Percentiles rank a stretch among this genome's conserved stretches.
These are phyloP conservation scores for Corinectria fuckeliana DNA, from an alignment of 2,329 filamentous ascomycete genomes.

Conservation along the genomic window DNA sequence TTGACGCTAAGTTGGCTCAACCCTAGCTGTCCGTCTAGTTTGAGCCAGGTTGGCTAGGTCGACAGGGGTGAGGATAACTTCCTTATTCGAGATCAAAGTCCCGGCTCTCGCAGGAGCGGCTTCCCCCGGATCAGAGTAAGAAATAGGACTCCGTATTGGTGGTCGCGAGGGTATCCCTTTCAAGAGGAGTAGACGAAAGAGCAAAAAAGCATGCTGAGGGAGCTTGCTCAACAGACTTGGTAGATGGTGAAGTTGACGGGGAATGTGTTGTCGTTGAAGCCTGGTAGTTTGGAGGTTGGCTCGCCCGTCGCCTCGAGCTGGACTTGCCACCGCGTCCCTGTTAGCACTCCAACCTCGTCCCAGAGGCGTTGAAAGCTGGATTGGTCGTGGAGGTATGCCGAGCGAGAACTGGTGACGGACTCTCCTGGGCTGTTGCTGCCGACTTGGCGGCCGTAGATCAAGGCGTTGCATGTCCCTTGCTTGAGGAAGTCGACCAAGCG, in stretches of 20 bases:
- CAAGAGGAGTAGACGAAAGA: slow-evolving; percentile 1
- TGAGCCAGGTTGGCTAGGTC: slow-evolving; percentile 20
- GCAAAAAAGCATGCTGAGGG: not conserved
- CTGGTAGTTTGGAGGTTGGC: slow-evolving; percentile 31
- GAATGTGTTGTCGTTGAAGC: slow-evolving; percentile 35
- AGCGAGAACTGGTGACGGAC: slow-evolving; percentile 28
- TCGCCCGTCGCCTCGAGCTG: slow-evolving; percentile 46
- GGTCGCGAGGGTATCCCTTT: slow-evolving; percentile 5
- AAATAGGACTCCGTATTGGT: slow-evolving; percentile 20
- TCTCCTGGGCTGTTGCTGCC: slow-evolving; percentile 44
- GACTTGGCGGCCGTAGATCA: slow-evolving; percentile 60
- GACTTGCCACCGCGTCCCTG: slow-evolving; percentile 57
- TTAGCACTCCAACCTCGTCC: slow-evolving; percentile 58
- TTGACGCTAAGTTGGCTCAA: slow-evolving; percentile 27
- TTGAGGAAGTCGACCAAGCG: slow-evolving; percentile 55
- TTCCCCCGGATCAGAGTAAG: slow-evolving; percentile 13
- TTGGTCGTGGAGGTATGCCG: slow-evolving; percentile 55
- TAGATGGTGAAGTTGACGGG: slow-evolving; percentile 46
- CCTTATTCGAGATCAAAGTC: slow-evolving; percentile 23
- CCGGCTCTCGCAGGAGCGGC: slow-evolving; percentile 22
- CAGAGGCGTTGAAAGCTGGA: slow-evolving; percentile 59
- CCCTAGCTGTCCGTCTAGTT: slow-evolving; percentile 23
- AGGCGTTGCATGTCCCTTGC: slow-evolving; percentile 49
- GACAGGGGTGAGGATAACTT: slow-evolving; percentile 21
- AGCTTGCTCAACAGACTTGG: slow-evolving; percentile 40